phyloP scores from a whole-genome alignment of 257 asterid species.

The Ocimum tenuiflorum region DNA sequence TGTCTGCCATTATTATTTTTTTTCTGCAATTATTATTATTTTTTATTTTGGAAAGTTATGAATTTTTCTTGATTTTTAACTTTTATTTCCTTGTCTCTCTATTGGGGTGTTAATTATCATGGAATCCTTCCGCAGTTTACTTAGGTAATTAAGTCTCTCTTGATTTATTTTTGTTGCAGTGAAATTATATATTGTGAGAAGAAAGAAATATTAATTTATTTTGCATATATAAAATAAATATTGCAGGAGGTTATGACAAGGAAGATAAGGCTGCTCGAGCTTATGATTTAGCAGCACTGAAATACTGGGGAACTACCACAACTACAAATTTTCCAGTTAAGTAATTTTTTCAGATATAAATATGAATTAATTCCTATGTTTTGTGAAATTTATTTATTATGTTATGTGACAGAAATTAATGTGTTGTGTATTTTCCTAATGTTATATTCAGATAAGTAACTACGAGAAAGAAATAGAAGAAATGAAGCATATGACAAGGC shows the following conservation, averaged over 20 bases:
- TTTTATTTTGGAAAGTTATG: too few species aligned
- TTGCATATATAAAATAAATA: not conserved
- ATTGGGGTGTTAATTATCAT: constrained; percentile 10
- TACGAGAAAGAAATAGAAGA: constrained; percentile 87
- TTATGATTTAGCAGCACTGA: too few species aligned
- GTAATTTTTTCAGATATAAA: too few species aligned
- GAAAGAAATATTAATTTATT: not conserved
- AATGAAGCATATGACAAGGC: constrained; percentile 88
- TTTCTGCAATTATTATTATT: not conserved
- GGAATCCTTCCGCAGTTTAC: constrained; percentile 53
- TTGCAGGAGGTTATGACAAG: constrained; percentile 84
- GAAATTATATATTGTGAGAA: too few species aligned
- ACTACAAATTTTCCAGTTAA: constrained; percentile 88
- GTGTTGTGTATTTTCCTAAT: too few species aligned
- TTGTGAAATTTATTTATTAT: too few species aligned
- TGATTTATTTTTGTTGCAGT: not conserved
- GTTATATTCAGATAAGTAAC: constrained; percentile 53
- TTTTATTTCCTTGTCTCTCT: constrained; percentile 22
- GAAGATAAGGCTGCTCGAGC: constrained; percentile 93
- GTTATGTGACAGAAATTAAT: too few species aligned
- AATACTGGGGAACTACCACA: too few species aligned
- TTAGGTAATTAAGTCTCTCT: constrained; percentile 37
- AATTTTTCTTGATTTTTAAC: constrained; percentile 27
- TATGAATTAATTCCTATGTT: too few species aligned
- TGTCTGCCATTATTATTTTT: constrained; percentile 39